These are phyloP conservation scores for Phlyctochytrium bullatum DNA, from an alignment of 192 early-diverging fungal genomes.

Conservation along the genomic window DNA sequence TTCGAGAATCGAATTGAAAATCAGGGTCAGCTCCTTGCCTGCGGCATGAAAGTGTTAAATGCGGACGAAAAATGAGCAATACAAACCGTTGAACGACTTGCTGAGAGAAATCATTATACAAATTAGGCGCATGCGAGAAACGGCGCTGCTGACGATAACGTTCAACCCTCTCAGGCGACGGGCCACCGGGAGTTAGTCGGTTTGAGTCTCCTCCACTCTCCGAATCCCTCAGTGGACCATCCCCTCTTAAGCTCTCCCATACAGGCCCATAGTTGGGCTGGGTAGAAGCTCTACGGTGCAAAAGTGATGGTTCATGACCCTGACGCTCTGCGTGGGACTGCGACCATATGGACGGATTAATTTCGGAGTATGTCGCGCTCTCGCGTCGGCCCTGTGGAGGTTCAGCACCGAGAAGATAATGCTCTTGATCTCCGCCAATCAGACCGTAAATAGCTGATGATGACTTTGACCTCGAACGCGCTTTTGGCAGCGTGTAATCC, in stretches of 20 bases:
- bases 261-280: slow-evolving; percentile 45
- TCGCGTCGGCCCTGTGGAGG: slow-evolving; percentile 31
- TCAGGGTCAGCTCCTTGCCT: slow-evolving; percentile 5
- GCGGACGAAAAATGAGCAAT: not conserved
- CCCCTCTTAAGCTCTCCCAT: slow-evolving; percentile 38
- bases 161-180: slow-evolving; percentile 49
- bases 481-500: slow-evolving; percentile 38
- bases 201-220: slow-evolving; percentile 7
- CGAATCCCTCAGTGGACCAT: slow-evolving; percentile 14
- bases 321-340: slow-evolving; percentile 28
- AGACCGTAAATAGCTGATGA: slow-evolving; percentile 66
- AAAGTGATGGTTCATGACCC: slow-evolving; percentile 23
- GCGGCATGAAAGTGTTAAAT: not conserved
- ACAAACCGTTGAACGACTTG: too few relatives aligned
- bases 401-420: slow-evolving; percentile 19
- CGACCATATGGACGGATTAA: slow-evolving; percentile 54
- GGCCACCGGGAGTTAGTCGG: slow-evolving; percentile 5
- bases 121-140: slow-evolving; percentile 54
- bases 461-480: slow-evolving; percentile 59
- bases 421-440: slow-evolving; percentile 47
- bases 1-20: slow-evolving; percentile 26
- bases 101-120: slow-evolving; percentile 39
- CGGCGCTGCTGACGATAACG: slow-evolving; percentile 49
- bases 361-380: slow-evolving; percentile 48
- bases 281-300: slow-evolving; percentile 59